Evolutionary conservation across 345 rosid genomes (phyloP), one percentile per base, ranked within the genome.

Genomic region (Mangifera indica): DNA sequence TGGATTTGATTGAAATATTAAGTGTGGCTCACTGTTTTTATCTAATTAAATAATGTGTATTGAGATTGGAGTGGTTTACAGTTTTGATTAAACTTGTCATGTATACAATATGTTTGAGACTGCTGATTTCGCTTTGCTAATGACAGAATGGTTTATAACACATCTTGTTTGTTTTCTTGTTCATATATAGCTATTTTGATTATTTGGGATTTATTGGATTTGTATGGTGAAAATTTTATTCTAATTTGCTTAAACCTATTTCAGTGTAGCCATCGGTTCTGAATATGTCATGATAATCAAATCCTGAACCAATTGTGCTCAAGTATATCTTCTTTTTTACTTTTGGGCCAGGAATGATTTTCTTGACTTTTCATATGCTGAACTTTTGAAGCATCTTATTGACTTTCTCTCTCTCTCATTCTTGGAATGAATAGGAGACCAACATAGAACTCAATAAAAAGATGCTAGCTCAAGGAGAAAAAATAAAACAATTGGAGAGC

Each of bases 361-460:
- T 13, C 53, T 49, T 15, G 53, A 49, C 14, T 13, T 49, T 15
- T 49, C 0, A 49, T 49, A 49, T 49, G 53, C n/a, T 49, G 6
- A 13, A 49, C 4, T 6, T 15, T 49, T 49, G 53, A 49, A 49
- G 53, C 4, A 49, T 14, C 53, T 49, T 49, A 15, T 49, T 7
- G 1, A 49, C 14, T 49, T 6, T 49, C 53, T 49, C 18, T 49
- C n/a, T 49, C 53, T 49, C 51, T 10, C 17, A 8, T 32, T 60
- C 21, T 32, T 32, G 13, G 42, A 59, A 26, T 40, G 13, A 45
- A 45, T 64, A 64, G 70, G 58, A 46, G 58, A 49, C 70, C 18
- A 66, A 66, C 24, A 29, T 49, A 17, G 70, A 66, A 66, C 70
- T 66, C 5, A 51, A 51, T 57, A 66, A 51, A 48, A 66, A 66